A percentile compares a stretch with the other conserved stretches of the same genome.
Conservation (phyloP, 108 stramenopile genomes). For the Skeletonema menzelii region DNA sequence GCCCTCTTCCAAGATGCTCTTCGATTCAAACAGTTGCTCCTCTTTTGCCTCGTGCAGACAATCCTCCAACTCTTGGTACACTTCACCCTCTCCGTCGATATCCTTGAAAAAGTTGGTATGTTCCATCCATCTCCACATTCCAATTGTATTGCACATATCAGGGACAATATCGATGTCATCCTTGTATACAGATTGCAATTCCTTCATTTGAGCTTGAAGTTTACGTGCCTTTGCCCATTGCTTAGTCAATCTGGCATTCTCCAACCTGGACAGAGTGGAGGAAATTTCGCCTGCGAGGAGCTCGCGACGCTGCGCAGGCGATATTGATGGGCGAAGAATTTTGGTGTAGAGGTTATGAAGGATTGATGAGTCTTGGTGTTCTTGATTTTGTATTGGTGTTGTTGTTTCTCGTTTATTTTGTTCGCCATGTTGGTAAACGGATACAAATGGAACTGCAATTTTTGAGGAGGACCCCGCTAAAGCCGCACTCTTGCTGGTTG, state of each 20-base stretch:
- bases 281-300: slow-evolving; percentile 36
- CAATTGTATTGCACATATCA: slow-evolving; percentile 23
- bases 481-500: not conserved
- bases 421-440: not conserved
- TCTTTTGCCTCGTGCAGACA: not conserved
- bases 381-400: not conserved
- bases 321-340: slow-evolving; percentile 19
- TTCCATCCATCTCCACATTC: slow-evolving; percentile 34
- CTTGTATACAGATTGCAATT: slow-evolving; percentile 12
- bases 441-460: not conserved
- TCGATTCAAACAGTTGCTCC: not conserved
- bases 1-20: not conserved
- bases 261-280: slow-evolving; percentile 16
- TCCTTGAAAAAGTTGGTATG: slow-evolving; percentile 20
- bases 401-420: not conserved
- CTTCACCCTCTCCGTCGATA: slow-evolving; percentile 16
- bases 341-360: slow-evolving; percentile 13
- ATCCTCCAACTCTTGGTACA: slow-evolving; percentile 9
- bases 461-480: not conserved
- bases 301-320: slow-evolving; percentile 26
- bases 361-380: slow-evolving; percentile 6
- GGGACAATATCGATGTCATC: slow-evolving; percentile 28
- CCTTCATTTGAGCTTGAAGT: slow-evolving; percentile 18
- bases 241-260: slow-evolving; percentile 8
- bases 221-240: slow-evolving; percentile 8